Percentiles rank a stretch among this genome's conserved stretches.
Evolutionary conservation across 352 stramenopile species (phyloP).

Genomic region (Peronosclerospora sorghi): DNA sequence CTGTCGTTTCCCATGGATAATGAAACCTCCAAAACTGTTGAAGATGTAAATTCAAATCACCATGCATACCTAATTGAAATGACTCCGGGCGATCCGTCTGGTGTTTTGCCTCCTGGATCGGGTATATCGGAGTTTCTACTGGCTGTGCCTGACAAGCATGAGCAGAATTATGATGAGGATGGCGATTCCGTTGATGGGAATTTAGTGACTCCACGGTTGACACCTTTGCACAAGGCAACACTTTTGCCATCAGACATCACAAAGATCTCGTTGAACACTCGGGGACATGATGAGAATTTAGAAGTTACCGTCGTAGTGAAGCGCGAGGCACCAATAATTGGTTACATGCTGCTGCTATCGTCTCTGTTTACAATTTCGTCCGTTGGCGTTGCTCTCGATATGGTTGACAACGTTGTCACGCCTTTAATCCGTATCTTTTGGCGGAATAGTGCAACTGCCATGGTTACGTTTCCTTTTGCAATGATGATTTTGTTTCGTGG

Average conservation of each 20-base stretch:
- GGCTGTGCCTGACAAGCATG: constrained; percentile 43
- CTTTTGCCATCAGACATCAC: constrained; percentile 62
- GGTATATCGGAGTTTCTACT: constrained; percentile 54
- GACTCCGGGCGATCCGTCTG: constrained; percentile 35
- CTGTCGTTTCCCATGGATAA: constrained; percentile 69
- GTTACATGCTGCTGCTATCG: constrained; percentile 51
- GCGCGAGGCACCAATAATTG: constrained; percentile 52
- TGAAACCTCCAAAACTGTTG: constrained; percentile 42
- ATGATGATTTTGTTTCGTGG: constrained; percentile 28
- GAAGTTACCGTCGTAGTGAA: constrained; percentile 65
- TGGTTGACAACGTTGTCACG: constrained; percentile 37
- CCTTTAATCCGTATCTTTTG: constrained; percentile 83
- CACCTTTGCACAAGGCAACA: constrained; percentile 24
- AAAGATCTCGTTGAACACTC: constrained; percentile 60
- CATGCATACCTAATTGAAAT: constrained; percentile 78
- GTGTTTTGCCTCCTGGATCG: constrained; percentile 20
- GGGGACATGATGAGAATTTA: constrained; percentile 53
- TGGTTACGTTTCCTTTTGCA: constrained; percentile 42
- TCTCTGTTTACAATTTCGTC: constrained; percentile 70
- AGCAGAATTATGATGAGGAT: constrained; percentile 24
- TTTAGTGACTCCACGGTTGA: constrained; percentile 19
- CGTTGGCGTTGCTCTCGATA: constrained; percentile 64
- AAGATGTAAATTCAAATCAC: constrained; percentile 36
- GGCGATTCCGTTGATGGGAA: constrained; percentile 10
- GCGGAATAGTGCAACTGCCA: constrained; percentile 58